Evolutionary conservation across 2,329 filamentous ascomycete genomes (phyloP).

Genomic region (Monilinia polystroma): DNA sequence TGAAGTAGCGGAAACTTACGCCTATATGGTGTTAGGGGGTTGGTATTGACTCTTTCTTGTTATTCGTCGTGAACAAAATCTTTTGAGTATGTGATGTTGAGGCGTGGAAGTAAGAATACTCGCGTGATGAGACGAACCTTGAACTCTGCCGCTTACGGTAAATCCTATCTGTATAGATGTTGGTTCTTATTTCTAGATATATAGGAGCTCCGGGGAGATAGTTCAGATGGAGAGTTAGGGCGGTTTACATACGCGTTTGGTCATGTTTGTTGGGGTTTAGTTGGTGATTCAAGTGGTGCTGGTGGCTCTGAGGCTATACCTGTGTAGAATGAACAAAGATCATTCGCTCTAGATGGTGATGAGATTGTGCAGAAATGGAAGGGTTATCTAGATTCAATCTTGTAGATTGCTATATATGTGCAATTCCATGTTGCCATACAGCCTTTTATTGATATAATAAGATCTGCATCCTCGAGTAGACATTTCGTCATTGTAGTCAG

Average conservation of each 20-base stretch:
- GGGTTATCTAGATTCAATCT: neutral
- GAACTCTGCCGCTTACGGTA: constrained; percentile 6
- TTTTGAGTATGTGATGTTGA: too few relatives aligned
- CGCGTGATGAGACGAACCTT: neutral
- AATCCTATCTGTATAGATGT: constrained; percentile 11
- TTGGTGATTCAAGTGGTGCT: neutral
- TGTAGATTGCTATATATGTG: neutral
- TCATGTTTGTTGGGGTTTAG: neutral
- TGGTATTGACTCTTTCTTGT: neutral
- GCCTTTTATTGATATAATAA: neutral
- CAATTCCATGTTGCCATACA: neutral
- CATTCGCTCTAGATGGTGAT: neutral
- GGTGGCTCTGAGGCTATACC: neutral
- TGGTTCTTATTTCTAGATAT: neutral
- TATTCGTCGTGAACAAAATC: too few relatives aligned
- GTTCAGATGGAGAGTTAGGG: neutral
- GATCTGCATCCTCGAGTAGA: neutral
- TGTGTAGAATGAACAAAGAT: too few relatives aligned
- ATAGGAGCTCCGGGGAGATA: neutral
- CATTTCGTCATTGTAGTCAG: constrained; percentile 6
- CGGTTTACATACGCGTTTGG: constrained; percentile 1
- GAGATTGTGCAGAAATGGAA: neutral
- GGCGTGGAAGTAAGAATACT: neutral
- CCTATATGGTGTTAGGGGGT: neutral
- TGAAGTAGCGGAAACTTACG: constrained; percentile 46